Conservation (phyloP, 805 yeast genomes). For the Yamadazyma sp. region DNA sequence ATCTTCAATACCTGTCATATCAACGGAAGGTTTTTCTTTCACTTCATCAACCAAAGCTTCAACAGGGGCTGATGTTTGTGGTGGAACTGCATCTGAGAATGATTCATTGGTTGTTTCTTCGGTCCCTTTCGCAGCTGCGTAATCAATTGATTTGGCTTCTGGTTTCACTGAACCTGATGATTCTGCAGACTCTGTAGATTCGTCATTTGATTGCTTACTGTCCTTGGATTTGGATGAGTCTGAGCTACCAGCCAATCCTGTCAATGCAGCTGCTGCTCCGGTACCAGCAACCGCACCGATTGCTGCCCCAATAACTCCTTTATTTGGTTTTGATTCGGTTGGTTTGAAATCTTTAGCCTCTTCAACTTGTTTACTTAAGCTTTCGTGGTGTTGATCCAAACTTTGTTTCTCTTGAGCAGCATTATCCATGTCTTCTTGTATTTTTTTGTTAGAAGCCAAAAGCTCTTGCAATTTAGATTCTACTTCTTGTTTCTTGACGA, state of each 20-base stretch:
- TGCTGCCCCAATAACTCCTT: conserved; percentile 15
- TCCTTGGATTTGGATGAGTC: background rate
- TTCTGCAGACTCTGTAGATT: background rate
- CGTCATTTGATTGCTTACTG: too few relatives aligned
- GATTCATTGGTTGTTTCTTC: background rate
- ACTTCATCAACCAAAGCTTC: conserved; percentile 25
- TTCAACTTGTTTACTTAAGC: conserved; percentile 9
- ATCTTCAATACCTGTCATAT: conserved; percentile 26
- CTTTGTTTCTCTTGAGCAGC: conserved; percentile 15
- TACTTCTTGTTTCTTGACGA: conserved; percentile 44
- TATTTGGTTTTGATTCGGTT: conserved; percentile 1
- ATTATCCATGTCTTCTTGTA: conserved; percentile 21
- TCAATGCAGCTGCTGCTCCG: conserved; percentile 10
- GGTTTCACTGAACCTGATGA: too few relatives aligned
- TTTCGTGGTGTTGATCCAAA: conserved; percentile 15
- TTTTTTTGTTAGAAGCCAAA: conserved; percentile 19
- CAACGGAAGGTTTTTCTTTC: conserved; percentile 22
- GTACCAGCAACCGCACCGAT: conserved; percentile 20
- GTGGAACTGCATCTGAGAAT: background rate
- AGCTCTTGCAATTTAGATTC: conserved; percentile 25
- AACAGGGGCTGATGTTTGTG: conserved; percentile 3
- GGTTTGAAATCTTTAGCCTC: conserved; percentile 17
- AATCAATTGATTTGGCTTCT: background rate
- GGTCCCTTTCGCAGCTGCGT: background rate
- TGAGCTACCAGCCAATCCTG: background rate